Evolutionary conservation across 495 filamentous ascomycete genomes (phyloP).

Genomic region (Penicillium lagena): DNA sequence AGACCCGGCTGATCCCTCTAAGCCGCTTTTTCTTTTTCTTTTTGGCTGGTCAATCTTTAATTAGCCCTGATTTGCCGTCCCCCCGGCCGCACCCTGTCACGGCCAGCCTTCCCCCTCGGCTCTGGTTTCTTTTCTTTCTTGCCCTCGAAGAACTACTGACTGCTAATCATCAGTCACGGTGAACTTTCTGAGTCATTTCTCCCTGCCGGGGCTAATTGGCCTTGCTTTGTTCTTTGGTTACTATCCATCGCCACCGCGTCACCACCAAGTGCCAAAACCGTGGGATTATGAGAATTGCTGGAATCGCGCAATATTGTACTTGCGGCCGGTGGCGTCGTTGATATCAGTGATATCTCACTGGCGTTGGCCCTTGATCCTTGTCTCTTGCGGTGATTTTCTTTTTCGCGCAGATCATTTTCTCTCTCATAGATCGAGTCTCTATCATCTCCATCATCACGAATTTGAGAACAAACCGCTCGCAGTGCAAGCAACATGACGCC

Average conservation of each 20-base stretch:
- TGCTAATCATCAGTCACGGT: too few species aligned
- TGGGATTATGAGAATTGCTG: constrained; percentile 11
- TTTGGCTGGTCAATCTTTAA: too few species aligned
- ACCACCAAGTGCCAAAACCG: constrained; percentile 12
- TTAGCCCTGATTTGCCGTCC: background rate
- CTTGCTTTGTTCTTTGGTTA: background rate
- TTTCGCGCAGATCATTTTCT: background rate
- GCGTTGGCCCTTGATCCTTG: background rate
- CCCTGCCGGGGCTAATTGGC: background rate
- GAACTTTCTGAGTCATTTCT: background rate
- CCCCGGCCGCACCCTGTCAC: constrained; percentile 1
- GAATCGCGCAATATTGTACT: background rate
- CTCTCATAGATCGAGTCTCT: background rate
- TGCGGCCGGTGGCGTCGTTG: constrained; percentile 12
- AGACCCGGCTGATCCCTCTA: constrained; percentile 1
- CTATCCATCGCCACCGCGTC: constrained; percentile 11
- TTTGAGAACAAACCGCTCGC: background rate
- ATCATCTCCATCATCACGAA: too few species aligned
- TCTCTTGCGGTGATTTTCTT: background rate
- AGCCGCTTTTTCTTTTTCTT: background rate
- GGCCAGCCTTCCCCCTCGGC: background rate
- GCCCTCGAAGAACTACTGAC: too few species aligned
- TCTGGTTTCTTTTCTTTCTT: background rate
- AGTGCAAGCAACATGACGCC: background rate
- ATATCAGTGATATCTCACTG: constrained; percentile 3